Evolutionary conservation across 2,329 filamentous ascomycete species (phyloP).

Genomic region (Cordyceps pruinosa): DNA sequence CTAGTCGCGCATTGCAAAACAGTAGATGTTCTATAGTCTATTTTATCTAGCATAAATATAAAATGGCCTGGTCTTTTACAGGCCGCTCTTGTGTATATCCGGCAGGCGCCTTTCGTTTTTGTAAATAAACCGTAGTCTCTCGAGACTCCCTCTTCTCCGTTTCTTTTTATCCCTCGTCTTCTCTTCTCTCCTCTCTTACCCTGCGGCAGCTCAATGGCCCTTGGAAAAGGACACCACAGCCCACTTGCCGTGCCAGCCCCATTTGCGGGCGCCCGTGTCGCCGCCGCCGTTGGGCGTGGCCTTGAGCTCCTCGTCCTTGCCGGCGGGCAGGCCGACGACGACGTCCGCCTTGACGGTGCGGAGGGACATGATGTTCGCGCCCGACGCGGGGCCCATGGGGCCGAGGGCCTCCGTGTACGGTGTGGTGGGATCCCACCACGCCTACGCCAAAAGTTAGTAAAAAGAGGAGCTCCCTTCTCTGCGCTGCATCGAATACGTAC

Average conservation of each 20-base stretch:
- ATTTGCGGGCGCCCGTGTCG: slow-evolving; percentile 65
- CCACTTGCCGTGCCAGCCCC: slow-evolving; percentile 96
- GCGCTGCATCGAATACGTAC: slow-evolving; percentile 42
- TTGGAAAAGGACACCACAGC: slow-evolving; percentile 64
- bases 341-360: slow-evolving; percentile 96
- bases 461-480: not conserved
- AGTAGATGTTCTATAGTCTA: slow-evolving; percentile 13
- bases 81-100: not conserved
- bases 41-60: slow-evolving; percentile 7
- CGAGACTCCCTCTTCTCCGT: no score
- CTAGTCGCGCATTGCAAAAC: slow-evolving; percentile 1
- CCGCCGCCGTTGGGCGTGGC: slow-evolving; percentile 62
- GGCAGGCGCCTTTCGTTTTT: not conserved
- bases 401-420: slow-evolving; percentile 80
- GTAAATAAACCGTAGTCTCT: no score
- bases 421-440: slow-evolving; percentile 75
- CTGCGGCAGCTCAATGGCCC: slow-evolving; percentile 20
- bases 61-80: not conserved
- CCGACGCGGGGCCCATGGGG: slow-evolving; percentile 72
- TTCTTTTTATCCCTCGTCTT: not conserved
- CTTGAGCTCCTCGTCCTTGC: slow-evolving; percentile 75
- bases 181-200: not conserved
- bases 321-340: slow-evolving; percentile 76
- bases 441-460: slow-evolving; percentile 19
- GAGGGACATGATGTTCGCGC: slow-evolving; percentile 76